These are phyloP conservation scores for Tinospora cordifolia DNA, from an alignment of 164 flowering plant species.

Conservation along the genomic window DNA sequence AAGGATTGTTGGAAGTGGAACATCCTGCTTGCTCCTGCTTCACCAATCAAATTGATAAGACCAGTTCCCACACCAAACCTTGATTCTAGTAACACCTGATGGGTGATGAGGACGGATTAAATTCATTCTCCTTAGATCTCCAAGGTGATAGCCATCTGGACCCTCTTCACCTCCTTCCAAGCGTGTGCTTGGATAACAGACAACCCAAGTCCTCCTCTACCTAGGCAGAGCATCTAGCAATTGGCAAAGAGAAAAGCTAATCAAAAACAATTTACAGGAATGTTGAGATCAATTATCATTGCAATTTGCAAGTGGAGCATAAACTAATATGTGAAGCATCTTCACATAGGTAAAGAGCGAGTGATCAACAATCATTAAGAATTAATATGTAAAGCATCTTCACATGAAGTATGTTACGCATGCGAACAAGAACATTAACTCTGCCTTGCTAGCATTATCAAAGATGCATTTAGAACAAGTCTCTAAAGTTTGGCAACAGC, in stretches of 20 bases:
- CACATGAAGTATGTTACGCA: no score
- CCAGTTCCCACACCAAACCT: neutral
- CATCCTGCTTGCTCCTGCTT: neutral
- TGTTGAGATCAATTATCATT: neutral
- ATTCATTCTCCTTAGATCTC: neutral
- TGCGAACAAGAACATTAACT: no score
- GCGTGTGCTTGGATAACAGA: neutral
- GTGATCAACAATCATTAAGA: no score
- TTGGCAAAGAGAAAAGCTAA: neutral
- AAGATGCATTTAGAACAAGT: neutral
- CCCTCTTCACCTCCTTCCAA: slow-evolving; percentile 3
- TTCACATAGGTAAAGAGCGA: no score
- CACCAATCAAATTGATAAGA: neutral
- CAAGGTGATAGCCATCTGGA: neutral
- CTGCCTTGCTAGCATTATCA: neutral
- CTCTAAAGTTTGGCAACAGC: neutral
- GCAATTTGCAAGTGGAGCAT: neutral
- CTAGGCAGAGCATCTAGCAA: slow-evolving; percentile 17
- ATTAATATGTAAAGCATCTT: neutral
- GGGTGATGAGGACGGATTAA: neutral
- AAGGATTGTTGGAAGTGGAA: neutral
- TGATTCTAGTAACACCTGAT: neutral
- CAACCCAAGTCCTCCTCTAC: slow-evolving; percentile 5
- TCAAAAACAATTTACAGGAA: slow-evolving; percentile 1
- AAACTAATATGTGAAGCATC: neutral